A percentile compares a stretch with the other conserved stretches of the same genome.
These are phyloP conservation scores for Trichocomaceae sp. DNA, from an alignment of 2,329 filamentous ascomycete species.

Conservation along the genomic window DNA sequence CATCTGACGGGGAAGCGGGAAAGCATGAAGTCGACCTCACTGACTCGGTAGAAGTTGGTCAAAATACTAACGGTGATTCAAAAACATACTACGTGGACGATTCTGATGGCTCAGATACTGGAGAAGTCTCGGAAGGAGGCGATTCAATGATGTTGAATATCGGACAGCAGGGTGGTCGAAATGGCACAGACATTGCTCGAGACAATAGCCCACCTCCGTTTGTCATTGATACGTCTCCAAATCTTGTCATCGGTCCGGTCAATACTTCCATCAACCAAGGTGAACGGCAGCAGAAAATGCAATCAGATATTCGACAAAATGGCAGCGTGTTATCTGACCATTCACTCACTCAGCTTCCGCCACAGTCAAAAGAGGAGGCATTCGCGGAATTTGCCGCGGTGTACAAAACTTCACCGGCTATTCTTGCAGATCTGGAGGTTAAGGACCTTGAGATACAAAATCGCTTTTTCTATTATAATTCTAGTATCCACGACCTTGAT, in stretches of 20 bases:
- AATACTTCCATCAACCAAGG: background rate
- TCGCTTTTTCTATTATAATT: constrained; percentile 35
- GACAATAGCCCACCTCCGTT: constrained; percentile 1
- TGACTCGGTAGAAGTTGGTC: background rate
- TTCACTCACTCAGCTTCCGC: constrained; percentile 1
- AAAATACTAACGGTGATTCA: background rate
- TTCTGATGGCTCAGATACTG: constrained; percentile 23
- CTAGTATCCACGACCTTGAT: constrained; percentile 32
- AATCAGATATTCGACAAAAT: background rate
- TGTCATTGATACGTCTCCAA: constrained; percentile 22
- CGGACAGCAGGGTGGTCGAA: constrained; percentile 18
- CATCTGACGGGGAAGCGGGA: constrained; percentile 13
- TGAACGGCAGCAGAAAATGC: background rate
- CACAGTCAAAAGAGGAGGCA: constrained; percentile 29
- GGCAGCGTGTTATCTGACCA: background rate
- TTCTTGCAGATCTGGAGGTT: constrained; percentile 32
- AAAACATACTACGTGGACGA: constrained; percentile 20
- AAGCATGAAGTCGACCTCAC: constrained; percentile 6
- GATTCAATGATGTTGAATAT: constrained; percentile 41
- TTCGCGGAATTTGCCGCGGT: constrained; percentile 28
- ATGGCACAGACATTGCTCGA: background rate
- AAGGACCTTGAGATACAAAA: constrained; percentile 36
- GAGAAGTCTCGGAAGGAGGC: constrained; percentile 30
- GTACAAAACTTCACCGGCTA: constrained; percentile 29
- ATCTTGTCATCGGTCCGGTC: background rate